Conservation (phyloP, 2,329 filamentous ascomycete species). For the Corinectria fuckeliana region DNA sequence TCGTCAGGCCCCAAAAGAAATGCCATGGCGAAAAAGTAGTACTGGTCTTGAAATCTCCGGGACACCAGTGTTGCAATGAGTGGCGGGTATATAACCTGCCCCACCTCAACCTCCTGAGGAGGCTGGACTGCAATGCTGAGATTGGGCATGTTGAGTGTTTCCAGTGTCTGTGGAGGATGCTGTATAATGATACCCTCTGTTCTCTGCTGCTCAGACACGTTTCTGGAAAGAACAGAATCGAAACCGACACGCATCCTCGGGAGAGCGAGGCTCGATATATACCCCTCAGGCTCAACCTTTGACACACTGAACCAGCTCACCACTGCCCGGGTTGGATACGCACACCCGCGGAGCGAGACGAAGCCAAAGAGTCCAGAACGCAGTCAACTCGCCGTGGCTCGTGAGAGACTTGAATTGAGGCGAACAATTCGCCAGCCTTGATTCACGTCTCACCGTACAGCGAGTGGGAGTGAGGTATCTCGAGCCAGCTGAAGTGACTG, state of each 20-base stretch:
- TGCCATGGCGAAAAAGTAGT: constrained; percentile 39
- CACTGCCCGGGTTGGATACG: neutral
- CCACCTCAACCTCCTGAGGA: constrained; percentile 25
- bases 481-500: neutral
- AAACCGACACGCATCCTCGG: neutral
- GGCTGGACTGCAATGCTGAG: constrained; percentile 36
- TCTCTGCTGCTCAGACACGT: neutral
- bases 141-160: constrained; percentile 17
- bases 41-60: neutral
- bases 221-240: constrained; percentile 14
- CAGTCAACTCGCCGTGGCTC: neutral
- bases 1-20: constrained; percentile 29
- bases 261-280: constrained; percentile 5
- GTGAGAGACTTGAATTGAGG: neutral
- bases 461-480: neutral
- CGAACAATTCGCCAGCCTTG: neutral
- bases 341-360: neutral
- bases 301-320: neutral
- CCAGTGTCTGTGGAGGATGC: neutral
- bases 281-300: neutral
- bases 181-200: neutral
- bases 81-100: constrained; percentile 31
- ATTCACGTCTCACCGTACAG: neutral
- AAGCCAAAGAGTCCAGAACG: neutral
- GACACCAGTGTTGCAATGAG: constrained; percentile 27